Evolutionary conservation across 1,284 basidiomycete species (phyloP), one percentile per base, ranked within the genome.

Genomic region (Sparassis latifolia): DNA sequence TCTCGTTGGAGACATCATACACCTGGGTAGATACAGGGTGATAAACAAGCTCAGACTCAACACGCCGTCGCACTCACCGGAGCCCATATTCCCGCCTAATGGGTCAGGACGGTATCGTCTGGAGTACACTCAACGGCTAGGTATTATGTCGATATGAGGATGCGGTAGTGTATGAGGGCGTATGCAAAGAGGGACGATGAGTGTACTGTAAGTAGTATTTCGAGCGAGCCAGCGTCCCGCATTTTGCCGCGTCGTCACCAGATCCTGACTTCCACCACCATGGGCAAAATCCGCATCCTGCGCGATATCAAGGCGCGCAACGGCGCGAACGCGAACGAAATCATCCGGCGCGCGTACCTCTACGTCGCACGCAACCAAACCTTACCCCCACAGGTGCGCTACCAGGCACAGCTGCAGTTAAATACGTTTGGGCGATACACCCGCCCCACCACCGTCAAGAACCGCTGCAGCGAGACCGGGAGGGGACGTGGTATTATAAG

Each of bases 381-480:
- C 0, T 72, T 96, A 9, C 84, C 92, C 5, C 74, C 88, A 3
- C 85, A 91, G 63, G 80, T 97, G 49, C 88, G 96, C 53, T 92
- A 96, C 69, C 91, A 95, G 63, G 95, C 96, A n/a, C 95, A 97
- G 68, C 75, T 97, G 52, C 91, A 96, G 64, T 78, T 98, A 50
- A 96, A 95, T 69, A 82, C 84, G 27, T 92, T 97, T 62, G 86
- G 81, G 52, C 80, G 81, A 45, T 89, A 91, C 67, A 86, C 90
- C 6, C 82, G 89, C 37, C 89, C 90, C 27, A 84, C 82, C 5
- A 86, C 82, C 2, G 90, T 97, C 29, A 92, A 91, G 69, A 93
- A 95, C 67, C 76, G 93, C 20, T 98, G 95, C 62, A 72, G 75
- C 33, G 89, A 86, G 69, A 86, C 90, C 4, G 94, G 94, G 0